phyloP scores from a whole-genome alignment of 176 grass and related monocot species.

The Bonia amplexicaulis region DNA sequence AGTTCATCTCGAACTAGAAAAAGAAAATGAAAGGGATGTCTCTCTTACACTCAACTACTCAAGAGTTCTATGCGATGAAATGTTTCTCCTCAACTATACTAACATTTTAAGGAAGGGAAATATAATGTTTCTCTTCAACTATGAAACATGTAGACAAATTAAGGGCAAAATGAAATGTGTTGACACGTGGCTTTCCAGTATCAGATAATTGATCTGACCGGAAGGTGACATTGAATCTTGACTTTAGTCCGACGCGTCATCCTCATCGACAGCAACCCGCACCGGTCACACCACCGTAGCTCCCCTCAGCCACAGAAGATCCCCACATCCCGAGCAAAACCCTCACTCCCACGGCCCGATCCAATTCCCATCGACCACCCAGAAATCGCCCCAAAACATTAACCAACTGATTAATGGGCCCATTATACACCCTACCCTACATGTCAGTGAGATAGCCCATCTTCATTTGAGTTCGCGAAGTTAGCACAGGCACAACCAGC shows the following conservation, averaged over 20 bases:
- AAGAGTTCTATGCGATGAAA: neutral
- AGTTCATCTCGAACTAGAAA: neutral
- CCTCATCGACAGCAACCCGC: conserved; percentile 14
- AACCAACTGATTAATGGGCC: neutral
- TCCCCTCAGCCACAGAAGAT: conserved; percentile 9
- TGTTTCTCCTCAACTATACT: neutral
- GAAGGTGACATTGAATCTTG: neutral
- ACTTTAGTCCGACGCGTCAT: conserved; percentile 28
- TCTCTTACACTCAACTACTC: neutral
- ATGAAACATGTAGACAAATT: neutral
- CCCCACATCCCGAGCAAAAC: conserved; percentile 27
- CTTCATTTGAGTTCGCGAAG: neutral
- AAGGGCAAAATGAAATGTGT: neutral
- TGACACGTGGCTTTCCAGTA: neutral
- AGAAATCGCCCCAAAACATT: rapidly evolving
- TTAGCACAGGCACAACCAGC: neutral
- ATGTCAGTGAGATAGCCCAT: neutral
- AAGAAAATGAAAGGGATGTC: neutral
- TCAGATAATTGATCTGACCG: neutral
- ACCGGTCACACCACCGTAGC: neutral
- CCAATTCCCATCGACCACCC: neutral
- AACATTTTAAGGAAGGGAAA: neutral
- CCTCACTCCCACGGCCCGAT: conserved; percentile 31
- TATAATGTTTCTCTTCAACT: neutral
- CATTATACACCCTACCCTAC: rapidly evolving